These are phyloP conservation scores for Moesziomyces aphidis DNA, from an alignment of 1,284 basidiomycete species.

Conservation along the genomic window DNA sequence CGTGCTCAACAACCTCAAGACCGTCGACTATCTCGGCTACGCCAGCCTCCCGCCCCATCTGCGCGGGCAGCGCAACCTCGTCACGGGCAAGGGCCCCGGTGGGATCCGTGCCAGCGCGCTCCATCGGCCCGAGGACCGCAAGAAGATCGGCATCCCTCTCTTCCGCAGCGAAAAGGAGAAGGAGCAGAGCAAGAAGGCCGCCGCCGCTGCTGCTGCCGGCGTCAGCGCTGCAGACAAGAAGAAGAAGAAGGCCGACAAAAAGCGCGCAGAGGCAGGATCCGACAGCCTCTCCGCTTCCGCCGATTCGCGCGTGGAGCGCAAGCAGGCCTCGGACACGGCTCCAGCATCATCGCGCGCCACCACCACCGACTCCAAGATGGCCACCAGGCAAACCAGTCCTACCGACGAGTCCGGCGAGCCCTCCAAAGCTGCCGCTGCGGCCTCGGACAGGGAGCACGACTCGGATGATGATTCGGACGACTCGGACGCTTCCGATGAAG, in stretches of 20 bases:
- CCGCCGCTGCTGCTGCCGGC: slow-evolving; percentile 53
- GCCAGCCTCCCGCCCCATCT: slow-evolving; percentile 84
- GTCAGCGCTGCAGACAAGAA: slow-evolving; percentile 31
- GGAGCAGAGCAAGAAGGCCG: slow-evolving; percentile 50
- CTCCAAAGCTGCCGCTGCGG: slow-evolving; percentile 1
- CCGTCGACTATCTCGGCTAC: slow-evolving; percentile 89
- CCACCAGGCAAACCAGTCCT: slow-evolving; percentile 5
- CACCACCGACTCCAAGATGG: slow-evolving; percentile 9
- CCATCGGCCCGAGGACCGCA: slow-evolving; percentile 57
- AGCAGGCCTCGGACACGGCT: slow-evolving; percentile 1
- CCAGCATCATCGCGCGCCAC: slow-evolving; percentile 1
- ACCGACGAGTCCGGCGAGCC: slow-evolving; percentile 1
- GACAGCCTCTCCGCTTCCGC: slow-evolving; percentile 23
- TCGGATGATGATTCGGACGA: slow-evolving; percentile 21
- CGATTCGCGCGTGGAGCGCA: slow-evolving; percentile 20
- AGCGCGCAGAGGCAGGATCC: slow-evolving; percentile 20
- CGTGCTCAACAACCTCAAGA: slow-evolving; percentile 81
- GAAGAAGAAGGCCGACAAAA: slow-evolving; percentile 43
- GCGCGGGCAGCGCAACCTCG: slow-evolving; percentile 83
- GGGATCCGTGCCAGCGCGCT: slow-evolving; percentile 47
- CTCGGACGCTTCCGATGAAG: slow-evolving; percentile 41
- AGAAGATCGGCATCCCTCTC: slow-evolving; percentile 71
- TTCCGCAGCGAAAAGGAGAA: slow-evolving; percentile 85
- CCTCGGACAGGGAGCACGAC: not conserved
- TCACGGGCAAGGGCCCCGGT: slow-evolving; percentile 68